Conservation (phyloP, 495 filamentous ascomycete species). For the Neurospora terricola region DNA sequence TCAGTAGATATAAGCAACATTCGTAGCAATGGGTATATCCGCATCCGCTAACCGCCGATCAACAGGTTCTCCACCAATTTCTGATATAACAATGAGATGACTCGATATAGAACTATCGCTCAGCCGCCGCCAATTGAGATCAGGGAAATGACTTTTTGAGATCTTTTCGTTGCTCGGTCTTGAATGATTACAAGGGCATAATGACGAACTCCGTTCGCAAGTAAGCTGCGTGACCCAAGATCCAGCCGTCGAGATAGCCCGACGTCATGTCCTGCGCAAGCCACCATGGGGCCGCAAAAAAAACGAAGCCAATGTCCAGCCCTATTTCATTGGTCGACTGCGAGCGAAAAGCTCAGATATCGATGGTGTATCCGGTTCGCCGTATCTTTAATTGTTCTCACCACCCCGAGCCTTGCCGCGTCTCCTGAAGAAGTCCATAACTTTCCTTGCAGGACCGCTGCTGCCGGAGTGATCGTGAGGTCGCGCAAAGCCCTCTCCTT, state of each 20-base stretch:
- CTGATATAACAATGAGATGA: neutral
- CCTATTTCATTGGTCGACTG: neutral
- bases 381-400: slow-evolving; percentile 25
- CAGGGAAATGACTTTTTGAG: neutral
- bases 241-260: neutral
- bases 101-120: neutral
- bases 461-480: slow-evolving; percentile 63
- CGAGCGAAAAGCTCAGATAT: neutral
- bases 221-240: neutral
- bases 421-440: slow-evolving; percentile 97
- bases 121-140: neutral
- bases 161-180: neutral
- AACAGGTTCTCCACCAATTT: neutral
- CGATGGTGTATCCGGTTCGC: neutral
- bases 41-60: neutral
- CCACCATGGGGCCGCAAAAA: neutral
- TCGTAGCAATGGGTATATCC: neutral
- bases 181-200: neutral
- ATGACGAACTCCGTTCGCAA: neutral
- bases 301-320: neutral
- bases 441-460: slow-evolving; percentile 73
- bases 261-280: neutral
- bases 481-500: slow-evolving; percentile 63
- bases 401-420: slow-evolving; percentile 66
- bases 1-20: neutral